phyloP scores from a whole-genome alignment of 2,329 filamentous ascomycete species.

The Colletotrichum falcatum region DNA sequence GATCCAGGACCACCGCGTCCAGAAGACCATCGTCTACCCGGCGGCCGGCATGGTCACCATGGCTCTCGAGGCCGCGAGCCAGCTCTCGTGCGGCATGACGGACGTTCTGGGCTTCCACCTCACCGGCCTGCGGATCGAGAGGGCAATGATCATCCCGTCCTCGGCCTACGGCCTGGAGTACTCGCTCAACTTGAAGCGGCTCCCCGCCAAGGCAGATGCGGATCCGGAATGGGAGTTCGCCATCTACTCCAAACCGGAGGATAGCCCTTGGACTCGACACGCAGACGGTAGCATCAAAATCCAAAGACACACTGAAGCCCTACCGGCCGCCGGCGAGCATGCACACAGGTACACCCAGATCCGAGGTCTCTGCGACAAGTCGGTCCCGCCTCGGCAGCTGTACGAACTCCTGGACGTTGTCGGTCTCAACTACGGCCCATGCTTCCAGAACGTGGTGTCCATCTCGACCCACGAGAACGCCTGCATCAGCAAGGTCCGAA shows the following conservation, averaged over 20 bases:
- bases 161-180: conserved; percentile 62
- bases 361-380: conserved; percentile 48
- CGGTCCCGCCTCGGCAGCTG: conserved; percentile 57
- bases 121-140: conserved; percentile 59
- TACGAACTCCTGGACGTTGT: conserved; percentile 64
- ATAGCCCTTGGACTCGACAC: conserved; percentile 43
- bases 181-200: conserved; percentile 57
- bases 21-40: conserved; percentile 63
- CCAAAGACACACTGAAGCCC: background rate
- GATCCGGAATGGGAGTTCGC: conserved; percentile 52
- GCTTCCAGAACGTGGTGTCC: conserved; percentile 61
- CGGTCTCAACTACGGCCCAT: conserved; percentile 63
- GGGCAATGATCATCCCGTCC: conserved; percentile 63
- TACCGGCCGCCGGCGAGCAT: conserved; percentile 11
- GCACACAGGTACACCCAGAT: conserved; percentile 44
- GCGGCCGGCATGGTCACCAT: conserved; percentile 63
- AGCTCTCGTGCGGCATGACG: conserved; percentile 47
- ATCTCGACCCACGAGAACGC: conserved; percentile 49
- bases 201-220: conserved; percentile 28
- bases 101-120: conserved; percentile 56
- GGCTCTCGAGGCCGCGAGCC: conserved; percentile 60
- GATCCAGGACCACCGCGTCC: conserved; percentile 64
- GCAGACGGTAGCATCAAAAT: conserved; percentile 43
- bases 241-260: conserved; percentile 60
- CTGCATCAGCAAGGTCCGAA: conserved; percentile 54